Evolutionary conservation across 2,329 filamentous ascomycete genomes (phyloP).

Genomic region (Cladosporium halotolerans): DNA sequence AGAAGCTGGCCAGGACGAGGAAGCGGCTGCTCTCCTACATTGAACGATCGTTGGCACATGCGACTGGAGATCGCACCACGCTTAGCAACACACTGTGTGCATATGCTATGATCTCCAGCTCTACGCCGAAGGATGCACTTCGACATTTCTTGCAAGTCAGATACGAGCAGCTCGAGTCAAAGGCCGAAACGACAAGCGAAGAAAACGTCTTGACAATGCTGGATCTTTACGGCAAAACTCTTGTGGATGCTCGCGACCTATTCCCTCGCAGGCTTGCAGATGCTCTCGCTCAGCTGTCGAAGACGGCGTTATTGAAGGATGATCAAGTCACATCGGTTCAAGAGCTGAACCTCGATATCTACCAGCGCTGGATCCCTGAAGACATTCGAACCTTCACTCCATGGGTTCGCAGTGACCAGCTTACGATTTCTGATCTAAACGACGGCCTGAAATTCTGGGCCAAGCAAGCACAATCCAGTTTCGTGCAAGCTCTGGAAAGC

Average conservation of each 20-base stretch:
- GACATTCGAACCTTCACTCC: constrained; percentile 81
- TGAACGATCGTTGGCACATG: constrained; percentile 44
- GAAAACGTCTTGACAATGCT: constrained; percentile 58
- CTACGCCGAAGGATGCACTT: constrained; percentile 71
- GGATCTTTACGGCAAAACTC: constrained; percentile 66
- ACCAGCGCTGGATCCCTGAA: constrained; percentile 72
- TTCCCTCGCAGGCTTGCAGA: constrained; percentile 67
- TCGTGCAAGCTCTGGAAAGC: constrained; percentile 19
- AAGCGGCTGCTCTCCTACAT: constrained; percentile 59
- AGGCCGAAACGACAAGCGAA: constrained; percentile 50
- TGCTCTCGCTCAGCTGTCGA: constrained; percentile 62
- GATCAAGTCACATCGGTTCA: constrained; percentile 58
- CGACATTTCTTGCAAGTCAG: constrained; percentile 71
- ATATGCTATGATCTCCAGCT: constrained; percentile 74
- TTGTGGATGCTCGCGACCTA: constrained; percentile 69
- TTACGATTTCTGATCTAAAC: constrained; percentile 34
- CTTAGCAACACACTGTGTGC: constrained; percentile 72
- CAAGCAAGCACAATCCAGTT: constrained; percentile 45
- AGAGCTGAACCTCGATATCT: constrained; percentile 69
- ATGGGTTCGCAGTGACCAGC: constrained; percentile 75
- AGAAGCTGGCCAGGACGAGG: constrained; percentile 56
- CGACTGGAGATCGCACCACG: constrained; percentile 32
- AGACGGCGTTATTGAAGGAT: constrained; percentile 66
- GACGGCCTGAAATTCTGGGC: constrained; percentile 59
- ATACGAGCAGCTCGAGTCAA: constrained; percentile 58